phyloP scores from a whole-genome alignment of 352 stramenopile species.

The Plasmopara muralis region DNA sequence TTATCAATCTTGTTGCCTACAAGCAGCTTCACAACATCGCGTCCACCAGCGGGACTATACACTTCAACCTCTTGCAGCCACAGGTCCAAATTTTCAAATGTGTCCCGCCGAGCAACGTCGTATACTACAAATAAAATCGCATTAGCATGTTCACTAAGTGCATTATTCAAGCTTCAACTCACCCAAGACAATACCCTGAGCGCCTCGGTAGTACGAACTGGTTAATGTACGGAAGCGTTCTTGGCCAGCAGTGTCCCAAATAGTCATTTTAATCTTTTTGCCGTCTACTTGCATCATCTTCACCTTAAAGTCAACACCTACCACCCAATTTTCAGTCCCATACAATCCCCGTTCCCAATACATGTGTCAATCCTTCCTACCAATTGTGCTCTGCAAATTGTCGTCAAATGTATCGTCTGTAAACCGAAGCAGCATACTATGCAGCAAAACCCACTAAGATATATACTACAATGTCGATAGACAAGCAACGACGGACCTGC shows the following conservation, averaged over 20 bases:
- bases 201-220: slow-evolving; percentile 96
- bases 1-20: slow-evolving; percentile 97
- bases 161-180: slow-evolving; percentile 7
- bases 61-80: slow-evolving; percentile 98
- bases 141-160: slow-evolving; percentile 3
- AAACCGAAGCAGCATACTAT: slow-evolving; percentile 95
- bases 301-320: slow-evolving; percentile 95
- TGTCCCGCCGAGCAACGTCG: slow-evolving; percentile 94
- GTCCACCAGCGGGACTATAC: slow-evolving; percentile 91
- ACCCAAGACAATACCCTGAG: slow-evolving; percentile 95
- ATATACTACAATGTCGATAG: not conserved
- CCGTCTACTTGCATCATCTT: slow-evolving; percentile 95
- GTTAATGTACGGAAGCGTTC: slow-evolving; percentile 97
- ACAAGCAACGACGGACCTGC: slow-evolving; percentile 49
- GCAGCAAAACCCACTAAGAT: slow-evolving; percentile 6
- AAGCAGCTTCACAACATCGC: slow-evolving; percentile 96
- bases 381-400: slow-evolving; percentile 97
- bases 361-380: slow-evolving; percentile 31
- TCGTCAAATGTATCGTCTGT: slow-evolving; percentile 98
- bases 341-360: not conserved
- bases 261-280: slow-evolving; percentile 97
- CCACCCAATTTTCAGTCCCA: not conserved
- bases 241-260: slow-evolving; percentile 98
- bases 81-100: slow-evolving; percentile 96
- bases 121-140: slow-evolving; percentile 70